Base-by-base conservation (phyloP, 1,139 yeast species). In the Kazachstania sp. region DNA sequence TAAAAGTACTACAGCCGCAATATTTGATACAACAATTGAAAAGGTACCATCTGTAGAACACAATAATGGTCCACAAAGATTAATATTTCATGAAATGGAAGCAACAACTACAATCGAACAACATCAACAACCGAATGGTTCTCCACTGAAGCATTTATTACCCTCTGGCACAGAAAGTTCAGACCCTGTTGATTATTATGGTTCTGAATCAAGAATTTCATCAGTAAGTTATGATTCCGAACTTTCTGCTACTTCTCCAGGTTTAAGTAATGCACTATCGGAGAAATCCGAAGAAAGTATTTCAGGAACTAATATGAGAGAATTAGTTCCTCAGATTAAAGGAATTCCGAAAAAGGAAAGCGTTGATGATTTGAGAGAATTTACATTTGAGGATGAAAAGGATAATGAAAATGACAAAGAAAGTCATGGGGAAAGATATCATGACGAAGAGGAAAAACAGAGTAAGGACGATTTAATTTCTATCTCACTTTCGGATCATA, bases 31-130 rank as follows among this genome's bases (percentile, higher is more conserved):
- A 1, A 8, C 23, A 19, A 11, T 20, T 8, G 29, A 37, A 9
- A 7, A 20, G 8, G 29, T 16, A 3, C 29, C 13, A 7, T 19
- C 39, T 8, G 6, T 4, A 6, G 30, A 18, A 3, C 9, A 15
- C 2, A 45, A 41, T 26, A 52, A 52, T 42, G 60, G 60, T 1
- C 63, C 65, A 3, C 59, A 59, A 41, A 55, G 57, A 39, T 45
- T 60, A 19, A 53, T 58, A 2, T 61, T 61, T 41, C 63, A 55
- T 43, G 58, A 56, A 28, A 34, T 46, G 11, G 45, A 38, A 9
- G 37, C 20, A 23, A 16, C 31, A 26, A 18, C n/a, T n/a, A n/a
- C 13, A 18, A 7, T 16, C 8, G 3, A 13, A 6, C n/a, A 20
- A 16, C 30, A 38, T 6, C 32, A 30, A 4, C 42, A 29, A 29